Evolutionary conservation across 2,329 filamentous ascomycete species (phyloP), one percentile per base, ranked within the genome.

Genomic region (Colletotrichum sp.): DNA sequence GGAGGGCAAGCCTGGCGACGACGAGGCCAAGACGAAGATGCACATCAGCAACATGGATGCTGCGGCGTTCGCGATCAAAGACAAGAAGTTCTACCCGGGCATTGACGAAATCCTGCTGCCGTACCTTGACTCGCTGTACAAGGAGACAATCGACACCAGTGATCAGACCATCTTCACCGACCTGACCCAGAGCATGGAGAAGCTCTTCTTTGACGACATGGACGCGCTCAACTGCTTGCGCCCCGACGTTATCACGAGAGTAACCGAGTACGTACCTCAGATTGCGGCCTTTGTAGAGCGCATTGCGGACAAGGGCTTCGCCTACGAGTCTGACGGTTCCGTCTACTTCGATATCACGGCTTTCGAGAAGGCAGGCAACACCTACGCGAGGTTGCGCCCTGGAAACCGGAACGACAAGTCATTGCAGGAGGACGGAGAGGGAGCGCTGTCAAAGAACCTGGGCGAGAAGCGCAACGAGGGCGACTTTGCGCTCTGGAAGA

Each of bases 401-500:
- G 95, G 96, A 87, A 97, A 94, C 83, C 90, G 94, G 71, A 95
- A 95, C 77, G 94, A 99, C 85, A 94, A 95, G 82, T 93, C 93
- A 5, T 87, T 98, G 28, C 93, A 94, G 79, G 95, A 95, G 9
- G 96, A 99, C 80, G 96, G 96, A 12, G 97, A 99, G 83, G 96
- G 96, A 1, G 94, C 96, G 0, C 84, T 98, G 60, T 91, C 91
- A 1, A 92, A 91, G 81, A 88, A 88, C 75, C 81, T 90, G 0
- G 88, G 88, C 12, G 90, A 87, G 79, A 99, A 99, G 88, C 92
- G 93, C 70, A 93, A 92, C 28, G 88, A 93, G 3, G 93, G 94
- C 8, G 96, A 99, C 81, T 99, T 99, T 85, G 96, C 96, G 1
- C 88, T 99, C 3, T 98, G 96, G 96, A 99, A 99, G 84, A 93